A percentile compares a stretch with the other conserved stretches of the same genome.
These are phyloP conservation scores for Middelhovenomyces tepae DNA, from an alignment of 805 yeast species.

Conservation along the genomic window DNA sequence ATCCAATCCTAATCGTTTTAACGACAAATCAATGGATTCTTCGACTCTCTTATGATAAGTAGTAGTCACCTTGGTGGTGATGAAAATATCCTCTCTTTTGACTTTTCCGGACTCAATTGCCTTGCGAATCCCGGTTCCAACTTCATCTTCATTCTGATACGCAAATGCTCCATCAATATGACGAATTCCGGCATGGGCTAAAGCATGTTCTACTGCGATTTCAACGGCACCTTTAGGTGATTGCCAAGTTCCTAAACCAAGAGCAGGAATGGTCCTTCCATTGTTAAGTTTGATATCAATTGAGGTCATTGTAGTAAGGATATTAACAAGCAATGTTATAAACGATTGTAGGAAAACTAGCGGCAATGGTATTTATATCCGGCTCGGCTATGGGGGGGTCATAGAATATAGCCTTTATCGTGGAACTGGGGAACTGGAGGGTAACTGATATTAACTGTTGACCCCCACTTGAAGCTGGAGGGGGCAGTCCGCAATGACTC, in stretches of 20 bases:
- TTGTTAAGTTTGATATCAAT: constrained; percentile 34
- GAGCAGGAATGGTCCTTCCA: constrained; percentile 54
- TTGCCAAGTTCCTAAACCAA: constrained; percentile 75
- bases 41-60: constrained; percentile 34
- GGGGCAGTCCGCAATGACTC: too few relatives aligned
- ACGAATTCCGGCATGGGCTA: constrained; percentile 49
- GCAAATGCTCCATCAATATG: constrained; percentile 73
- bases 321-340: too few relatives aligned
- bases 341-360: too few relatives aligned
- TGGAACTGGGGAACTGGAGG: too few relatives aligned
- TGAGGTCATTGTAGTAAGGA: constrained; percentile 17
- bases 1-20: constrained; percentile 56
- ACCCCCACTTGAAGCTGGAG: too few relatives aligned
- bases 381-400: too few relatives aligned
- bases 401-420: too few relatives aligned
- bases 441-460: too few relatives aligned
- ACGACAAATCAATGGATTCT: constrained; percentile 47
- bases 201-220: constrained; percentile 50
- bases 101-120: constrained; percentile 49
- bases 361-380: too few relatives aligned
- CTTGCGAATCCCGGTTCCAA: constrained; percentile 35
- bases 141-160: constrained; percentile 58
- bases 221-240: constrained; percentile 43
- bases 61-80: constrained; percentile 57
- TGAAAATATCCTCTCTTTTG: constrained; percentile 54